Evolutionary conservation across 1,284 basidiomycete species (phyloP).

Genomic region (Chondrostereum purpureum): DNA sequence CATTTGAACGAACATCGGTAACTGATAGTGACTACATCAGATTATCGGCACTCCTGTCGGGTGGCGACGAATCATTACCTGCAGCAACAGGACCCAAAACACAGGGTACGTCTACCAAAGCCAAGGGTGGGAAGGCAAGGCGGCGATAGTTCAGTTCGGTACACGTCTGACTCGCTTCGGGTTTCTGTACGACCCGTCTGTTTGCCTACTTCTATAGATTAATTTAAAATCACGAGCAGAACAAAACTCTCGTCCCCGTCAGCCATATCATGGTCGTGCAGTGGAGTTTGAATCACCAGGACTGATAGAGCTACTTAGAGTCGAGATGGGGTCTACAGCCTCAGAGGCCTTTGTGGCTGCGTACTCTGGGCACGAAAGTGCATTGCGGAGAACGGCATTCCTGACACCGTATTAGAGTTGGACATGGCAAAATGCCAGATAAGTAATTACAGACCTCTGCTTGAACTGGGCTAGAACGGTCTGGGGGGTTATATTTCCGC

Average conservation of each 20-base stretch:
- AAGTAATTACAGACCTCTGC: conserved; percentile 56
- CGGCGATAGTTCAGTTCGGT: too few relatives aligned
- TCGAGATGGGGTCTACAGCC: too few relatives aligned
- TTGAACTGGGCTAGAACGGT: conserved; percentile 53
- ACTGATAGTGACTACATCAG: conserved; percentile 23
- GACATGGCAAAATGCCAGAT: too few relatives aligned
- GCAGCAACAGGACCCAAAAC: conserved; percentile 4
- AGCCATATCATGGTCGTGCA: too few relatives aligned
- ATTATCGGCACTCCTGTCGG: conserved; percentile 30
- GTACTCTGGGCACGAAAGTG: conserved; percentile 52
- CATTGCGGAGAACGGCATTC: conserved; percentile 50
- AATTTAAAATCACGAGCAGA: too few relatives aligned
- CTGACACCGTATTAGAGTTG: too few relatives aligned
- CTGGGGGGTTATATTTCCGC: conserved; percentile 38
- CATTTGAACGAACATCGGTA: conserved; percentile 3
- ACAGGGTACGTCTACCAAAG: conserved; percentile 7
- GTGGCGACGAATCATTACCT: conserved; percentile 16
- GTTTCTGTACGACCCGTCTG: conserved; percentile 4
- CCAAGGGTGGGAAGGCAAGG: conserved; percentile 11
- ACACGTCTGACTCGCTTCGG: too few relatives aligned
- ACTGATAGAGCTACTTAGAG: too few relatives aligned
- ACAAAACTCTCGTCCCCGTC: too few relatives aligned
- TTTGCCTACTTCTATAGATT: conserved; percentile 11
- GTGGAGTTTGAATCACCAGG: too few relatives aligned
- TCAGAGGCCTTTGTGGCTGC: too few relatives aligned